Evolutionary conservation across 108 stramenopile genomes (phyloP).

Genomic region (Aurantiochytrium sp.): DNA sequence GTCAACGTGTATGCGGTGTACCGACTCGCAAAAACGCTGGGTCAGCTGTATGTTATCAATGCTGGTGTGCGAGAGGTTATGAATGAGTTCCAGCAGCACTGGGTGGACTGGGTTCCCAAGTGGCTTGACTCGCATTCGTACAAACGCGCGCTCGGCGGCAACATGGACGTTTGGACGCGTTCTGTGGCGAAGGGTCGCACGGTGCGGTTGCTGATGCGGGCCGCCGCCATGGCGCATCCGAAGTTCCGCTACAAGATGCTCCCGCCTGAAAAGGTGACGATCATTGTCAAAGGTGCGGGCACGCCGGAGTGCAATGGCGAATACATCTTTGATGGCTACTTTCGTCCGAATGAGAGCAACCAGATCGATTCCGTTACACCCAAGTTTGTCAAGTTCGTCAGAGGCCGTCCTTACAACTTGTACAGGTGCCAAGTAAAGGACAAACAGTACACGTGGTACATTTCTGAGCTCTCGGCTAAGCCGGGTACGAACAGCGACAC

Average conservation of each 20-base stretch:
- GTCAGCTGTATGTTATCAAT: not conserved
- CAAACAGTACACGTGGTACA: slow-evolving; percentile 18
- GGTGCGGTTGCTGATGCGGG: not conserved
- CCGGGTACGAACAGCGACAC: slow-evolving; percentile 8
- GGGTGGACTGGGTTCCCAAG: not conserved
- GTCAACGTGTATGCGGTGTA: not conserved
- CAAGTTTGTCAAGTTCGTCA: not conserved
- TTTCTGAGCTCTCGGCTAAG: not conserved
- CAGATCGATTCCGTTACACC: not conserved
- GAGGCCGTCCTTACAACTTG: not conserved
- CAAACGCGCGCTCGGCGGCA: not conserved
- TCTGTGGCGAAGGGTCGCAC: not conserved
- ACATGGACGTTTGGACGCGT: not conserved
- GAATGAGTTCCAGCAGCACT: not conserved
- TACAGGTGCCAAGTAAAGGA: not conserved
- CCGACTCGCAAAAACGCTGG: not conserved
- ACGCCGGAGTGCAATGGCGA: not conserved
- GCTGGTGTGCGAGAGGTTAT: not conserved
- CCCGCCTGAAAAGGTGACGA: not conserved
- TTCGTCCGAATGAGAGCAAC: not conserved
- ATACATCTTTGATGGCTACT: not conserved
- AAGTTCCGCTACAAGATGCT: not conserved
- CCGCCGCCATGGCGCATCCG: not conserved
- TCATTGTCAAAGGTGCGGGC: not conserved
- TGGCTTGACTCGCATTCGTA: not conserved